Conservation (phyloP, 73 alveolate species). For the Diophrys appendiculata region DNA sequence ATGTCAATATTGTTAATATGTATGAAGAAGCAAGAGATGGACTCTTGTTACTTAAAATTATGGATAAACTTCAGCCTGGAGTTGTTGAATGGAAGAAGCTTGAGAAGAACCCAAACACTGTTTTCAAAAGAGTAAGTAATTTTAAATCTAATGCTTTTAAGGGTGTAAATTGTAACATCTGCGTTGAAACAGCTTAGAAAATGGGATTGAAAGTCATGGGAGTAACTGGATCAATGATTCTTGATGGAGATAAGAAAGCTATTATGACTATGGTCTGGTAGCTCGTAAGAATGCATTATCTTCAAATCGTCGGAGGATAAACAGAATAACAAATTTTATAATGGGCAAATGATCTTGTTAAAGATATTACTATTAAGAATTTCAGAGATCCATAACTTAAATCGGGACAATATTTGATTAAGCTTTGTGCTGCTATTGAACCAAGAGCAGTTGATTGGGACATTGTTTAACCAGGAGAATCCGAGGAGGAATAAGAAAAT, state of each 20-base stretch:
- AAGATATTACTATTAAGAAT: conserved; percentile 50
- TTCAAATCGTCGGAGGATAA: conserved; percentile 76
- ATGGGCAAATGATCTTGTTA: conserved; percentile 68
- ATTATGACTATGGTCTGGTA: conserved; percentile 93
- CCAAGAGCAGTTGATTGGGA: conserved; percentile 94
- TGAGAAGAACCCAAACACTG: conserved; percentile 75
- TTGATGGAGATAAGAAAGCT: conserved; percentile 89
- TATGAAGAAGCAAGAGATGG: conserved; percentile 94
- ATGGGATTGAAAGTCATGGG: conserved; percentile 78
- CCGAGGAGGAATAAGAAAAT: conserved; percentile 83
- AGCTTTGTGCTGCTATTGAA: conserved; percentile 84
- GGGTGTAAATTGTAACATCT: conserved; percentile 76
- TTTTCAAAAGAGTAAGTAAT: conserved; percentile 29
- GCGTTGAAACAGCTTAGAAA: conserved; percentile 82
- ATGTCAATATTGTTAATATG: conserved; percentile 78
- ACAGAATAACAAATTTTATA: conserved; percentile 67
- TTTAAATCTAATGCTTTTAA: conserved; percentile 44
- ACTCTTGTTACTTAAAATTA: conserved; percentile 72
- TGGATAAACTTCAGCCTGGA: conserved; percentile 88
- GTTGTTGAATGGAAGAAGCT: conserved; percentile 89
- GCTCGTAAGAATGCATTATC: conserved; percentile 78
- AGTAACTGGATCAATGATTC: conserved; percentile 81
- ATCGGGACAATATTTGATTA: conserved; percentile 78
- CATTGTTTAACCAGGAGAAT: conserved; percentile 81
- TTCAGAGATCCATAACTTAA: conserved; percentile 74